phyloP scores from a whole-genome alignment of 257 asterid genomes.

The Perilla frutescens region DNA sequence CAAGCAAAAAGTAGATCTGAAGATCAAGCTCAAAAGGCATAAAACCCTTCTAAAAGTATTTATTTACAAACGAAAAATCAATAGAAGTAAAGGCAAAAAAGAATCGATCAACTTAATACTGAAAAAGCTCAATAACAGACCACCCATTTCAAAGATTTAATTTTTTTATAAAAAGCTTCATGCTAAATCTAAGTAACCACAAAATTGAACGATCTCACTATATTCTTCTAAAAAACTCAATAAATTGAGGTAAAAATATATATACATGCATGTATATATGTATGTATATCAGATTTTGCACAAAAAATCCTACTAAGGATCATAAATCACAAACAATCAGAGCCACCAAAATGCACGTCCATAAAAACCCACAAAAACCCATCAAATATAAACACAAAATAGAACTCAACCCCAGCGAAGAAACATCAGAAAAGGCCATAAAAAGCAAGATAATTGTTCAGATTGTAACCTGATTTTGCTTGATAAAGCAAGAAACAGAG shows the following conservation, averaged over 20 bases:
- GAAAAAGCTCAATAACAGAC: slow-evolving; percentile 5
- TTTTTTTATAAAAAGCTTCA: neutral
- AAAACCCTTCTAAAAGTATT: neutral
- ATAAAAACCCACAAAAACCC: neutral
- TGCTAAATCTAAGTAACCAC: neutral
- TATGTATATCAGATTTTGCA: neutral
- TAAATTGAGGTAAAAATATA: neutral
- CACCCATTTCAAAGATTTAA: neutral
- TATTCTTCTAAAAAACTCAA: neutral
- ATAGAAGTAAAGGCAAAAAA: neutral
- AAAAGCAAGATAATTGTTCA: slow-evolving; percentile 2
- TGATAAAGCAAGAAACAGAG: slow-evolving; percentile 58
- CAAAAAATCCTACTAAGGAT: neutral
- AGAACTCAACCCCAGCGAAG: neutral
- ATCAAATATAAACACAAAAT: neutral
- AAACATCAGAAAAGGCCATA: neutral
- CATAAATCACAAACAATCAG: slow-evolving; percentile 27
- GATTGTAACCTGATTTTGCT: slow-evolving; percentile 60
- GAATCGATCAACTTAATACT: neutral
- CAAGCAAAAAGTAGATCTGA: slow-evolving; percentile 13
- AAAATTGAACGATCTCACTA: neutral
- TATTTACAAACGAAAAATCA: neutral
- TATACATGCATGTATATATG: too few species aligned
- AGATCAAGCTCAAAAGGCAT: slow-evolving; percentile 1
- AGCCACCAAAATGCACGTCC: neutral